These are phyloP conservation scores for Leccinum huronense DNA, from an alignment of 1,284 basidiomycete genomes.

Conservation along the genomic window DNA sequence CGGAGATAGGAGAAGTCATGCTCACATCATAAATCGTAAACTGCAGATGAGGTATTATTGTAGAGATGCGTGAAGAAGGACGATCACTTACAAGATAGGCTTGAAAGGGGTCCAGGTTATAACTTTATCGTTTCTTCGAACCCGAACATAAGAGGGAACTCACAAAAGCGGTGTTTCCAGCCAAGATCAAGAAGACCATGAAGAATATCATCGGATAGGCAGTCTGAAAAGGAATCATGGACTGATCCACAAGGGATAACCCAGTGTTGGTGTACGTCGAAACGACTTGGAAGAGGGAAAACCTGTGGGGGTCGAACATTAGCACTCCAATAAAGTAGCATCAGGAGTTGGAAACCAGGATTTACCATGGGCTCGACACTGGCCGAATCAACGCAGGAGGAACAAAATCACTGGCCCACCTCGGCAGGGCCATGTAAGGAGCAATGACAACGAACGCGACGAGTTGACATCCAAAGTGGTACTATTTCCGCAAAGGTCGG, in stretches of 20 bases:
- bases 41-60: slow-evolving; percentile 12
- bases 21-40: slow-evolving; percentile 36
- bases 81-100: slow-evolving; percentile 69
- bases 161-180: slow-evolving; percentile 91
- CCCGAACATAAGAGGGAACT: slow-evolving; percentile 41
- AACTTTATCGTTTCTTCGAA: not conserved
- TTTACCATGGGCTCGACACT: slow-evolving; percentile 61
- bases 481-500: slow-evolving; percentile 42
- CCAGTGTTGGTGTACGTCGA: slow-evolving; percentile 93
- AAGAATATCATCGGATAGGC: slow-evolving; percentile 78
- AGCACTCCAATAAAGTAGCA: not conserved
- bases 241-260: slow-evolving; percentile 84
- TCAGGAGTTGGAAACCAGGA: not conserved
- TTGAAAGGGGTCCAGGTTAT: slow-evolving; percentile 27
- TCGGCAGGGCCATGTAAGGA: slow-evolving; percentile 64
- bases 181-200: slow-evolving; percentile 55
- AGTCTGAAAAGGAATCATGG: slow-evolving; percentile 84
- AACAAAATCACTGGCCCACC: slow-evolving; percentile 57
- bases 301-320: slow-evolving; percentile 52
- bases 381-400: slow-evolving; percentile 53
- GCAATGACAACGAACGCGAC: slow-evolving; percentile 71
- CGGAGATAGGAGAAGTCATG: not conserved
- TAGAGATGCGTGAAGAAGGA: not conserved
- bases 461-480: slow-evolving; percentile 70
- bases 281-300: slow-evolving; percentile 80